These are phyloP conservation scores for Venturia nashicola DNA, from an alignment of 2,329 filamentous ascomycete species.

Conservation along the genomic window DNA sequence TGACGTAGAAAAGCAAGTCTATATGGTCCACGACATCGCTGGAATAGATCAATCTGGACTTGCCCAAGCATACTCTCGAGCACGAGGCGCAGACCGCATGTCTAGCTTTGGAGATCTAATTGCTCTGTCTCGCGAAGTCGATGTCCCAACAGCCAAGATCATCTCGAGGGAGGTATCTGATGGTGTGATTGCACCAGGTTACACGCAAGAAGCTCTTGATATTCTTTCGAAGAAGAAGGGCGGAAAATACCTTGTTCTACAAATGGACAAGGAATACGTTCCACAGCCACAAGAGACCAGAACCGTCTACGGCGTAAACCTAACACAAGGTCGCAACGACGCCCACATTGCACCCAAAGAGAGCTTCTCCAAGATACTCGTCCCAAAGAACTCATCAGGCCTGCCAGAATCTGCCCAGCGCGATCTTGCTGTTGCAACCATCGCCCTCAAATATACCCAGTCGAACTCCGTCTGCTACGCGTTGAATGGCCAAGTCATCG, in stretches of 20 bases:
- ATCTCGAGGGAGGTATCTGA: slow-evolving; percentile 97
- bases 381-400: slow-evolving; percentile 45
- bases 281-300: slow-evolving; percentile 66
- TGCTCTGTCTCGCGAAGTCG: slow-evolving; percentile 80
- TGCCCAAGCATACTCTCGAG: slow-evolving; percentile 90
- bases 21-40: slow-evolving; percentile 93
- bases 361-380: slow-evolving; percentile 77
- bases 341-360: slow-evolving; percentile 66
- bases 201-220: slow-evolving; percentile 71
- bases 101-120: slow-evolving; percentile 97
- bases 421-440: slow-evolving; percentile 88
- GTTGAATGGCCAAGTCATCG: slow-evolving; percentile 82
- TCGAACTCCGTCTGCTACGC: slow-evolving; percentile 99
- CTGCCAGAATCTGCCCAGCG: slow-evolving; percentile 73
- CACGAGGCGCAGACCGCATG: slow-evolving; percentile 94
- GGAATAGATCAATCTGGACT: slow-evolving; percentile 76
- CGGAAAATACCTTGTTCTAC: slow-evolving; percentile 87
- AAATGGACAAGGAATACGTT: slow-evolving; percentile 82
- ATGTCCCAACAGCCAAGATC: slow-evolving; percentile 89
- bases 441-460: slow-evolving; percentile 96
- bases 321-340: slow-evolving; percentile 89
- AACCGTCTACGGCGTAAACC: slow-evolving; percentile 78
- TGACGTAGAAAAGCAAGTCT: slow-evolving; percentile 86
- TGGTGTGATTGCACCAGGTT: slow-evolving; percentile 85
- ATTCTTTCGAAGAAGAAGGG: slow-evolving; percentile 98